Base-by-base conservation (phyloP, 148 eudicot genomes). In the Silene latifolia region DNA sequence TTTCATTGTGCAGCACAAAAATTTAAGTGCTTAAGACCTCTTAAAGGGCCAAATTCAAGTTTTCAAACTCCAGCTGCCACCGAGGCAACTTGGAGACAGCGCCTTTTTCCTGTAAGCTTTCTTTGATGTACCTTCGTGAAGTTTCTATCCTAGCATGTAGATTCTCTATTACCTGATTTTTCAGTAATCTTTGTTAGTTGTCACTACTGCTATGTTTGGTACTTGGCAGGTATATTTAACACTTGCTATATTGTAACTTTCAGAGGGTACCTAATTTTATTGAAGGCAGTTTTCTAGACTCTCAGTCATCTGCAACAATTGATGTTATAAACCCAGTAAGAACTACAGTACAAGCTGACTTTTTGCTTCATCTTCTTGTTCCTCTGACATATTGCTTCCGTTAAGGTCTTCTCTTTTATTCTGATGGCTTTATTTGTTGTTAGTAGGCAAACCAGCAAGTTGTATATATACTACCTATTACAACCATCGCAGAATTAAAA, bases 391-490 rank as follows among this genome's bases (percentile, higher is more conserved):
- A 24, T 46, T 65, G 18, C 61, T 64, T 72, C 46, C 51, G 53
- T 56, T 7, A n/a, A 18, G 56, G 61, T 69, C n/a, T 53, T 63
- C 48, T n/a, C 15, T 65, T 32, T 69, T 79, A 32, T 71, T 23
- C 63, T 76, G 72, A 67, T 58, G 68, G 14, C 66, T 56, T 56
- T 46, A 10, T 65, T 60, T 54, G 39, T 58, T 78, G 64, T 19
- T 73, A 67, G 77, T 78, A 91, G 96, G 96, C 96, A 62, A 91
- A 89, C 64, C 96, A 91, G 65, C 85, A 86, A 86, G 89, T 91
- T 80, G 89, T 88, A 23, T 83, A 87, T 75, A 79, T 84, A 84
- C 87, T 87, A 77, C 90, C 92, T 68, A 82, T 91, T 65, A 86
- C 92, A 58, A 86, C 88, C 62, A 24, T 63, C 71, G 85, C 83